Evolutionary conservation across 768 basidiomycete species (phyloP), one percentile per base, ranked within the genome.

Genomic region (Lentinula boryana): DNA sequence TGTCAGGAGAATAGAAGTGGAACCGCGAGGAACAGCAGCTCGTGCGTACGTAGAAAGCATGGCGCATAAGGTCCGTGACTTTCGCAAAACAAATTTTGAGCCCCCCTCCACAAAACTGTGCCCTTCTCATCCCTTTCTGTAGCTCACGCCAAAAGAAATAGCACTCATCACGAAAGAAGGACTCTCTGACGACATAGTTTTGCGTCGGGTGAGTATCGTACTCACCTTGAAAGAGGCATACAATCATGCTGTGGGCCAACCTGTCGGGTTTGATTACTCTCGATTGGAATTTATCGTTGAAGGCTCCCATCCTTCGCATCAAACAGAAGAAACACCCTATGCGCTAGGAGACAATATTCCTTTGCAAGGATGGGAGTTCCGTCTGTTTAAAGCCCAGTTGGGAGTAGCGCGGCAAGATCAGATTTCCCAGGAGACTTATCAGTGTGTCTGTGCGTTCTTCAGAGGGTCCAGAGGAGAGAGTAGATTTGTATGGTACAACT

Each of bases 321-420:
- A 32, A 13, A 86, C 65, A 12, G 80, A 80, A 40, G 75, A 83
- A 63, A 78, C 72, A 2, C 57, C 57, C 5, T 58, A 58, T 49
- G 88, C 86, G 6, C 78, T 74, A 1, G 88, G 87, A 1, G 92
- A 93, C 69, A 84, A 84, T 4, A 80, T 83, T 48, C 81, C 83
- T 1, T 76, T 93, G 0, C 77, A 79, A 18, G 92, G 92, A 0
- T 94, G 92, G 92, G 92, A 94, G 70, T 93, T 94, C 72, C 83
- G 92, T 7, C 76, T 93, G 44, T 94, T 89, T 80, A 81, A 80
- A 60, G 83, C 88, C 13, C 82, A 84, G 58, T 80, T 93, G 15
- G 89, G 87, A 15, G 86, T 91, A 2, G 82, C 83, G 12, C 79
- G 86, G 7, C 72, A 77, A 36, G 80, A 81, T 13, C 66, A 78